Conservation (phyloP, 306 rosid genomes). For the Carpinus viminea region DNA sequence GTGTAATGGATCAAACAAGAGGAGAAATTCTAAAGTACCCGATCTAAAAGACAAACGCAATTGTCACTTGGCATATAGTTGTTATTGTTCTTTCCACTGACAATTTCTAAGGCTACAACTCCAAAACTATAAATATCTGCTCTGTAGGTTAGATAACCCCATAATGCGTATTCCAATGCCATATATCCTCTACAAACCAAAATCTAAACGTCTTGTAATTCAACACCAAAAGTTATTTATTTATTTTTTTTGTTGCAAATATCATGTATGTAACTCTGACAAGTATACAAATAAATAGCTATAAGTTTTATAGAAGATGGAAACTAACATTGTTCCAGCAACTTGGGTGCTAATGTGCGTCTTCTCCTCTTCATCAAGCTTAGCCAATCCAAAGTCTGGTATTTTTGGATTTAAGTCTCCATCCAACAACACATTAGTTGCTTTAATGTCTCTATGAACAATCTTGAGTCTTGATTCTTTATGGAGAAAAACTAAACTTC, state of each 20-base stretch:
- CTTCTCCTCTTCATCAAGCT: conserved; percentile 66
- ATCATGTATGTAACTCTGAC: background rate
- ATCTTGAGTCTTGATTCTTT: conserved; percentile 70
- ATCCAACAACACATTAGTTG: conserved; percentile 76
- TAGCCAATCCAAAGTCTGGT: conserved; percentile 81
- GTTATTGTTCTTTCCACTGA: conserved; percentile 65
- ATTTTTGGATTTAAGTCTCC: conserved; percentile 65
- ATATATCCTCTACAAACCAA: conserved; percentile 63
- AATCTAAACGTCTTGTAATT: background rate
- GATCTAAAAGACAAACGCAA: conserved; percentile 65
- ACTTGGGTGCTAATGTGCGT: conserved; percentile 69
- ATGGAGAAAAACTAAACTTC: conserved; percentile 73
- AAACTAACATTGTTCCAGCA: conserved; percentile 77
- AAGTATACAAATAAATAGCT: background rate
- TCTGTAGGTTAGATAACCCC: conserved; percentile 67
- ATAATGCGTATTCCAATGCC: conserved; percentile 79
- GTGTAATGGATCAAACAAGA: background rate
- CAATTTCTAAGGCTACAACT: conserved; percentile 63
- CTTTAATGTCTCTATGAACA: conserved; percentile 79
- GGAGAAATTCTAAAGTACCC: conserved; percentile 37
- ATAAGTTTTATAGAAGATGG: background rate
- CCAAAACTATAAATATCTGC: conserved; percentile 84
- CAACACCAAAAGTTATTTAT: background rate
- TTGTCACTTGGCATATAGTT: conserved; percentile 43
- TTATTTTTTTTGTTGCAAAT: background rate